Evolutionary conservation across 257 asterid species (phyloP), one percentile per base, ranked within the genome.

Genomic region (Capsicum chinense): DNA sequence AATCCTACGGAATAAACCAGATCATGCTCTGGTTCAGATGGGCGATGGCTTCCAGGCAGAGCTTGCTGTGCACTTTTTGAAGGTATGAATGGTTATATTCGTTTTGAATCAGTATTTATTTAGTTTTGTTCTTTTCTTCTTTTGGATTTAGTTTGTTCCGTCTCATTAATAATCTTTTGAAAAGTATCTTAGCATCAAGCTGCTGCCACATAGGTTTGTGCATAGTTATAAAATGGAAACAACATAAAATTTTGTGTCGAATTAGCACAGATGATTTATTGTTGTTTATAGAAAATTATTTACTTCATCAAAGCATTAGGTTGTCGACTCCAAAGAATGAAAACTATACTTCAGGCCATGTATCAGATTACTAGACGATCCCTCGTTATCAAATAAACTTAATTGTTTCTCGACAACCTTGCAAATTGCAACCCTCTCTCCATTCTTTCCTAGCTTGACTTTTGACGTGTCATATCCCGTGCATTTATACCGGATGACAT

Each of bases 21-120:
- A 97, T 88, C 99, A 97, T 89, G 99, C 97, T 62, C 89, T 97
- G 79, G 96, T 97, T 81, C 98, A 97, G 91, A 92, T 97, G 98
- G 98, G 97, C 42, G 99, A 95, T 91, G 99, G 99, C 70, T 93
- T 97, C 89, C 98, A 97, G 92, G 98, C 99, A 88, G 99, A 97
- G 88, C 87, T 97, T 90, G 99, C 98, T 64, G 98, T 97, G 81
- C 98, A 97, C 90, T 95, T 94, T 85, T 87, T 97, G 86, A 95
- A 97, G 98, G 99, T 97, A 35, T 62, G 62, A 35, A 52, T 52
- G 13, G 21, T 13, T 47, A 54, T 9, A 26, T 71, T 44, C 19
- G 47, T 17, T 47, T 44, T 10, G 79, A 71, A 44, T 78, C 47
- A 2, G 2, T 54, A 26, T 78, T 54, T 54, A 33, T 33, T 14